A percentile compares a stretch with the other conserved stretches of the same genome.
phyloP scores from a whole-genome alignment of 805 yeast genomes.

The Osmozyma mogii region DNA sequence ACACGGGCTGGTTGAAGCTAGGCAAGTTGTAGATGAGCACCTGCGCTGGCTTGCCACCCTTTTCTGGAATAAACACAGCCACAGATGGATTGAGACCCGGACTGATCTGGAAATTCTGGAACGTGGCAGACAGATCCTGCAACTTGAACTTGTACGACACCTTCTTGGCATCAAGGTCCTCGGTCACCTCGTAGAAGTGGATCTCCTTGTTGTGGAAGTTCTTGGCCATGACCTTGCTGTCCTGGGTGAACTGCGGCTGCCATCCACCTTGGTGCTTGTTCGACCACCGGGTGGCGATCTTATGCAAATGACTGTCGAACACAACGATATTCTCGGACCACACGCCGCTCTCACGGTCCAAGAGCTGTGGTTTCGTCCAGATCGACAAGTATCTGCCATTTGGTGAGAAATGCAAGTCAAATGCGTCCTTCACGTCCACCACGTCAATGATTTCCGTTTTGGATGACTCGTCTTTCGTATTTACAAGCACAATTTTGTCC shows the following conservation, averaged over 20 bases:
- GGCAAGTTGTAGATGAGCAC: constrained; percentile 81
- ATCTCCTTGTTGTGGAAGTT: constrained; percentile 49
- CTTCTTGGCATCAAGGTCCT: constrained; percentile 30
- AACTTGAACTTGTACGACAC: constrained; percentile 51
- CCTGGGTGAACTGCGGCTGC: constrained; percentile 84
- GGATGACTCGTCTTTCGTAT: constrained; percentile 39
- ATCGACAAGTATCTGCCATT: constrained; percentile 72
- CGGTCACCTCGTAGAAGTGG: constrained; percentile 53
- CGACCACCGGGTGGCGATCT: constrained; percentile 53
- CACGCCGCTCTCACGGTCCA: constrained; percentile 59
- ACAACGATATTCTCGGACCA: constrained; percentile 75
- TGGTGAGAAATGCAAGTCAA: constrained; percentile 86
- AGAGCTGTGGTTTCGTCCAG: constrained; percentile 80
- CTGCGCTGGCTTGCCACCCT: constrained; percentile 80
- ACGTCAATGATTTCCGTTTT: constrained; percentile 34
- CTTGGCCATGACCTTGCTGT: constrained; percentile 66
- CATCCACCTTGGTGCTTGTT: constrained; percentile 84
- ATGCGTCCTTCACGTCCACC: constrained; percentile 56
- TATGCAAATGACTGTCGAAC: constrained; percentile 46
- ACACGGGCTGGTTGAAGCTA: constrained; percentile 66
- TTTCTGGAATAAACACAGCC: constrained; percentile 86
- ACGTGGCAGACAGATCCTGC: constrained; percentile 43
- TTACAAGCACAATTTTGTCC: constrained; percentile 45
- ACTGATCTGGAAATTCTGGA: constrained; percentile 56
- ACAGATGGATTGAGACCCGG: constrained; percentile 88